A percentile compares a stretch with the other conserved stretches of the same genome.
phyloP scores from a whole-genome alignment of 108 stramenopile genomes.

The Epipyxis sp. region DNA sequence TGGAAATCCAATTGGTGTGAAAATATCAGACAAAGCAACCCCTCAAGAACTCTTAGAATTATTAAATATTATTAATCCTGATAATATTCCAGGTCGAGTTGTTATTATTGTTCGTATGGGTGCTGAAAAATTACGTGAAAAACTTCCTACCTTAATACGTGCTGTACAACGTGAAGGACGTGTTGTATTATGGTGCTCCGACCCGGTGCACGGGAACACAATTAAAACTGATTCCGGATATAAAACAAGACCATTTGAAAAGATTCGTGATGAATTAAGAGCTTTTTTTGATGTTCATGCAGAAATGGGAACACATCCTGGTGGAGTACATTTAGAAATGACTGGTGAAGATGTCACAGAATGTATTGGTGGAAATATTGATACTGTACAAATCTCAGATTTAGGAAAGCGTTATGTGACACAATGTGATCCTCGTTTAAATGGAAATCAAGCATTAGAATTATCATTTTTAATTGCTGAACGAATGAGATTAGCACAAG shows the following conservation, averaged over 20 bases:
- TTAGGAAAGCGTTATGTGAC: conserved; percentile 78
- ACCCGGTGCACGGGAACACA: conserved; percentile 94
- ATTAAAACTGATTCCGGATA: conserved; percentile 82
- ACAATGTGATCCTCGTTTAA: conserved; percentile 94
- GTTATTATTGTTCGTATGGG: conserved; percentile 98
- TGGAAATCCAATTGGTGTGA: conserved; percentile 88
- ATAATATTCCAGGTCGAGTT: conserved; percentile 88
- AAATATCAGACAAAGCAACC: conserved; percentile 16
- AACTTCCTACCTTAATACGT: conserved; percentile 89
- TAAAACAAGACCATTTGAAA: conserved; percentile 94
- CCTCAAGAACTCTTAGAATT: conserved; percentile 55
- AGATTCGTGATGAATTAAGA: conserved; percentile 83
- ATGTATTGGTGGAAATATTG: conserved; percentile 91
- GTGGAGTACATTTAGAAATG: conserved; percentile 95
- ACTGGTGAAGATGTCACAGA: conserved; percentile 98
- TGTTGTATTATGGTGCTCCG: conserved; percentile 89
- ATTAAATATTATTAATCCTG: conserved; percentile 87
- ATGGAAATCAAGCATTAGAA: conserved; percentile 94
- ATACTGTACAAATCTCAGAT: conserved; percentile 56
- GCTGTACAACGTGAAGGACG: conserved; percentile 90
- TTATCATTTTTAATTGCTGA: conserved; percentile 94
- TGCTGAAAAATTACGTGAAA: conserved; percentile 83
- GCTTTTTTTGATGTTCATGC: conserved; percentile 99
- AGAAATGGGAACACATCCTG: conserved; percentile 92
- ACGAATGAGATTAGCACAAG: conserved; percentile 79